A percentile compares a stretch with the other conserved stretches of the same genome.
Evolutionary conservation across 1,139 yeast species (phyloP).

Genomic region (Candida pseudocylindracea): DNA sequence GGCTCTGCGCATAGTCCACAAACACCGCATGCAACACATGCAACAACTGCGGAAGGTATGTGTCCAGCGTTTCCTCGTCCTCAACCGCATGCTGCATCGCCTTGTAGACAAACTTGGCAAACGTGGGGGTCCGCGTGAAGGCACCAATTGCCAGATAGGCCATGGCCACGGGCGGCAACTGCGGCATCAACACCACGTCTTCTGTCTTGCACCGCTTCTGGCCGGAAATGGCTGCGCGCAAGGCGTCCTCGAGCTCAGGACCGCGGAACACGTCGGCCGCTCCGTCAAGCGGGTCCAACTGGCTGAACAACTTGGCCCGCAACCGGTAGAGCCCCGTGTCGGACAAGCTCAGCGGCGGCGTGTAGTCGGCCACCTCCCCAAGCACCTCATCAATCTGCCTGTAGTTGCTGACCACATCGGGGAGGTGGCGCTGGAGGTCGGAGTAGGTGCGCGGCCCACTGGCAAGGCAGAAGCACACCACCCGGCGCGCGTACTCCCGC

Average conservation of each 20-base stretch:
- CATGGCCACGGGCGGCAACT: slow-evolving; percentile 13
- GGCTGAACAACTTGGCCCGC: slow-evolving; percentile 15
- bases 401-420: slow-evolving; percentile 12
- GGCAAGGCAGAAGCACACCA: too few relatives aligned
- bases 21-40: slow-evolving; percentile 48
- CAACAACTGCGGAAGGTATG: slow-evolving; percentile 32
- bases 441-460: slow-evolving; percentile 15
- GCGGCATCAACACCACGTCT: slow-evolving; percentile 18
- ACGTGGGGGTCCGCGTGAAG: slow-evolving; percentile 25
- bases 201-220: slow-evolving; percentile 12
- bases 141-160: slow-evolving; percentile 19
- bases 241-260: slow-evolving; percentile 9
- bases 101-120: slow-evolving; percentile 36
- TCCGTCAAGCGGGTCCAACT: slow-evolving; percentile 14
- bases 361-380: slow-evolving; percentile 17
- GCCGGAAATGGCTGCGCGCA: slow-evolving; percentile 12
- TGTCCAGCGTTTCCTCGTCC: slow-evolving; percentile 16
- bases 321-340: slow-evolving; percentile 21
- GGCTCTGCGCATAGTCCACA: slow-evolving; percentile 23
- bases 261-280: too few relatives aligned
- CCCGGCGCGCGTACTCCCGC: slow-evolving; percentile 6
- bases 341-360: slow-evolving; percentile 15
- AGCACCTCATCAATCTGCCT: slow-evolving; percentile 15
- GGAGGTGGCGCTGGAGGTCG: slow-evolving; percentile 15
- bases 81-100: slow-evolving; percentile 27